Percentiles rank a stretch among this genome's conserved stretches.
Evolutionary conservation across 1,284 basidiomycete species (phyloP).

Genomic region (Trichosporon asahii): DNA sequence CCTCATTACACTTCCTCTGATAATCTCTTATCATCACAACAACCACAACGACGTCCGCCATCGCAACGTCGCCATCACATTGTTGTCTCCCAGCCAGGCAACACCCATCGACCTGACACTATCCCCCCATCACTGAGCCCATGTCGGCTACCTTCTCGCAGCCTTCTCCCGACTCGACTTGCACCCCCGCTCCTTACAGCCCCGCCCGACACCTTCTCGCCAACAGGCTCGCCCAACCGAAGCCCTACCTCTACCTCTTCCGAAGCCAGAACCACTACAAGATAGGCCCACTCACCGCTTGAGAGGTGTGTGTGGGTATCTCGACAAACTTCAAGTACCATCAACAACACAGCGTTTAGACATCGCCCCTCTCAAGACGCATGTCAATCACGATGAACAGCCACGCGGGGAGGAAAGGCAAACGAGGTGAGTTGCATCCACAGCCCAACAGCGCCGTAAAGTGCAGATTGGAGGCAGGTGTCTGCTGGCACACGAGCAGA

Average conservation of each 20-base stretch:
- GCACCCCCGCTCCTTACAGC: slow-evolving; percentile 7
- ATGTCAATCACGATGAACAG: slow-evolving; percentile 27
- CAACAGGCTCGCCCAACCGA: slow-evolving; percentile 18
- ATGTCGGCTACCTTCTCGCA: slow-evolving; percentile 10
- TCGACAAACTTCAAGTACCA: background rate
- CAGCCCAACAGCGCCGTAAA: background rate
- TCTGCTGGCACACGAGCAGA: slow-evolving; percentile 10
- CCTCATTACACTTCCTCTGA: background rate
- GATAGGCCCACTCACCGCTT: slow-evolving; percentile 19
- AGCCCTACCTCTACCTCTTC: slow-evolving; percentile 21
- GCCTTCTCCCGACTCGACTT: slow-evolving; percentile 11
- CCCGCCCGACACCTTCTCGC: slow-evolving; percentile 18
- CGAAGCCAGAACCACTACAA: slow-evolving; percentile 26
- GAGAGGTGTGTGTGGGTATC: slow-evolving; percentile 10
- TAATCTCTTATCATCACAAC: background rate
- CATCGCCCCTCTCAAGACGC: slow-evolving; percentile 5
- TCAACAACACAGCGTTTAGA: background rate
- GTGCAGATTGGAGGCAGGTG: slow-evolving; percentile 8
- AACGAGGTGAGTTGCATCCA: slow-evolving; percentile 26
- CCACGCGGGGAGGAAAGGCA: slow-evolving; percentile 27
- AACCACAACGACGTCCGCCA: background rate
- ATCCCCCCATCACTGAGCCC: background rate
- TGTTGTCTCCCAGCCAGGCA: slow-evolving; percentile 11
- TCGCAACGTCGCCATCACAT: background rate
- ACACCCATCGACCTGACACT: slow-evolving; percentile 4